Evolutionary conservation across 345 rosid genomes (phyloP), one percentile per base, ranked within the genome.

Genomic region (Brassica juncea): DNA sequence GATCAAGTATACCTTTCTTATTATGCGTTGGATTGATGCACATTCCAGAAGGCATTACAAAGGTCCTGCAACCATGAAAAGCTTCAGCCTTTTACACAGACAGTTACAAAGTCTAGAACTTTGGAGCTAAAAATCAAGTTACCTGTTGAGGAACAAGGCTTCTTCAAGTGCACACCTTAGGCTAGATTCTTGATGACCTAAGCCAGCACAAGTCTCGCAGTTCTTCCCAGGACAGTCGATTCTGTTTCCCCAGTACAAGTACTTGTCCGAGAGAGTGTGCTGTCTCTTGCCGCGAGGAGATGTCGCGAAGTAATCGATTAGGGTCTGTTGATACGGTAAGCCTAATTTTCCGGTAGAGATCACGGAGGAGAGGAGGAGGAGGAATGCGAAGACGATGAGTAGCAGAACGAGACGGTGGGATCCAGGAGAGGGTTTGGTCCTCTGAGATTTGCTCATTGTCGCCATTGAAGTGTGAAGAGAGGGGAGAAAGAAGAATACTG

Each of bases 141-240:
- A 90, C 99, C 98, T 92, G 54, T 90, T 82, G 60, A 93, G 87
- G 75, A 88, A 90, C 88, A 92, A 72, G 68, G 99, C 98, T 86
- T 96, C 99, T 76, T 96, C 99, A 16, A 96, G 97, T 14, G 98
- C 99, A 68, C 99, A 96, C 67, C 98, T 81, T 25, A 96, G 94
- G 86, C 98, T 96, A 73, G 99, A 96, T 80, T 96, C 98, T 25
- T 93, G 98, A 72, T 96, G 99, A 76, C 98, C 98, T 57, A 96
- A 81, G 27, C 98, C 99, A 28, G 88, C 60, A 16, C 60, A 54
- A 2, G 60, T 54, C 25, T 54, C 60, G 25, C 60, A 54, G 60
- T 54, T 54, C 10, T 54, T 54, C 4, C 60, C 60, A 54, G 60
- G 60, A 54, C 60, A 54, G 1, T 54, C 60, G 60, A 54, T 54